Conservation (phyloP, 2,329 filamentous ascomycete genomes). For the Hymenoscyphus fructigenus region DNA sequence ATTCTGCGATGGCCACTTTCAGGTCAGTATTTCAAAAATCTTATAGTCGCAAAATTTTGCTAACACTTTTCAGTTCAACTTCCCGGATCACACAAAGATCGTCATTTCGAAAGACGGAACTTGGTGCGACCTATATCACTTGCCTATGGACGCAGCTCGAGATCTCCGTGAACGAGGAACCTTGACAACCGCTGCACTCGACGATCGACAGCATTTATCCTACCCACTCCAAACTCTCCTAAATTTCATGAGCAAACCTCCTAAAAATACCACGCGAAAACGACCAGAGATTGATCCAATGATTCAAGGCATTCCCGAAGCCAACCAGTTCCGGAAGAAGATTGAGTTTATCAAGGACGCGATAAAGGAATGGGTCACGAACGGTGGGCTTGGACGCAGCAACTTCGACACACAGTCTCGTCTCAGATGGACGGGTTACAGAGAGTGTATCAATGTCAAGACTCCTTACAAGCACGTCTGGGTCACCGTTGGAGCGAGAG, state of each 20-base stretch:
- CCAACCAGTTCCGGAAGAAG: slow-evolving; percentile 73
- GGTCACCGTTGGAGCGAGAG: slow-evolving; percentile 65
- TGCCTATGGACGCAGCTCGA: slow-evolving; percentile 68
- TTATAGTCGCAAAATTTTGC: slow-evolving; percentile 6
- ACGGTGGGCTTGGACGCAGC: slow-evolving; percentile 69
- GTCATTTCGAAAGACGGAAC: slow-evolving; percentile 73
- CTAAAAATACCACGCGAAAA: slow-evolving; percentile 50
- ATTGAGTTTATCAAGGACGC: slow-evolving; percentile 69
- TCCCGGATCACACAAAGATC: slow-evolving; percentile 84
- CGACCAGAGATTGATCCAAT: slow-evolving; percentile 61
- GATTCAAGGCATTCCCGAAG: slow-evolving; percentile 63
- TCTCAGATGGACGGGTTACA: slow-evolving; percentile 57
- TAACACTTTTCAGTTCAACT: slow-evolving; percentile 64
- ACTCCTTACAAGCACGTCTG: slow-evolving; percentile 63
- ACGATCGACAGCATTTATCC: slow-evolving; percentile 68
- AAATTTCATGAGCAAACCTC: slow-evolving; percentile 56
- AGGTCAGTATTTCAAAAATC: slow-evolving; percentile 47
- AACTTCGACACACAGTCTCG: slow-evolving; percentile 53
- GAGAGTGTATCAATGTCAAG: slow-evolving; percentile 53
- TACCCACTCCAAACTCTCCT: slow-evolving; percentile 73
- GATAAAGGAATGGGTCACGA: slow-evolving; percentile 68
- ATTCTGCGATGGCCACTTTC: slow-evolving; percentile 76
- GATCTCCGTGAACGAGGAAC: slow-evolving; percentile 63
- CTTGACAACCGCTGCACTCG: slow-evolving; percentile 68
- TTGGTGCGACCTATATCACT: slow-evolving; percentile 75